Conservation (phyloP, 345 rosid species). For the Rubroshorea leprosula region DNA sequence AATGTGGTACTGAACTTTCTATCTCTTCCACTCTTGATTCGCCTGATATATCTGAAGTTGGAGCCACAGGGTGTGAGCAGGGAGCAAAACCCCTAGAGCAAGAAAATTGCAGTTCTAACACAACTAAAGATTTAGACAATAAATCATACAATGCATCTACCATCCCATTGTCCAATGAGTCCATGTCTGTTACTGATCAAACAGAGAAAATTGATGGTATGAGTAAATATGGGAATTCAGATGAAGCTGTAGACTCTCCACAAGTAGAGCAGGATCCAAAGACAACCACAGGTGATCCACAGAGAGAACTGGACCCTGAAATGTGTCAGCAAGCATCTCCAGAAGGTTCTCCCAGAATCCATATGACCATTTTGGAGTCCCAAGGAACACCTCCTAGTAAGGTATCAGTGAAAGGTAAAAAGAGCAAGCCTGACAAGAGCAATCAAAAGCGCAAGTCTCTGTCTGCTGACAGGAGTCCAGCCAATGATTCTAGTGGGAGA, state of each 20-base stretch:
- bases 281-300: conserved; percentile 32
- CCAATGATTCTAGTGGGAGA: conserved; percentile 44
- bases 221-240: conserved; percentile 28
- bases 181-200: conserved; percentile 21
- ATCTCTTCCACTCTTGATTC: conserved; percentile 87
- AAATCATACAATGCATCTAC: conserved; percentile 30
- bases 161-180: conserved; percentile 17
- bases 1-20: conserved; percentile 89
- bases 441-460: conserved; percentile 50
- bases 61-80: conserved; percentile 32
- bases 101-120: conserved; percentile 24
- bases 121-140: conserved; percentile 24
- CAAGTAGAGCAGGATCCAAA: conserved; percentile 30
- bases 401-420: conserved; percentile 54
- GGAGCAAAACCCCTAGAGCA: conserved; percentile 35
- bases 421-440: conserved; percentile 43
- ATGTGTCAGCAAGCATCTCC: conserved; percentile 40
- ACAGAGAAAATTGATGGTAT: conserved; percentile 30
- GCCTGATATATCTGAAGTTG: conserved; percentile 61
- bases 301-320: conserved; percentile 28
- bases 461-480: conserved; percentile 45
- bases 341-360: conserved; percentile 60
- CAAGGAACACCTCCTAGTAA: conserved; percentile 86
- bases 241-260: conserved; percentile 22
- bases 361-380: conserved; percentile 55